Base-by-base conservation (phyloP, 768 basidiomycete species). In the Boletus sp. region DNA sequence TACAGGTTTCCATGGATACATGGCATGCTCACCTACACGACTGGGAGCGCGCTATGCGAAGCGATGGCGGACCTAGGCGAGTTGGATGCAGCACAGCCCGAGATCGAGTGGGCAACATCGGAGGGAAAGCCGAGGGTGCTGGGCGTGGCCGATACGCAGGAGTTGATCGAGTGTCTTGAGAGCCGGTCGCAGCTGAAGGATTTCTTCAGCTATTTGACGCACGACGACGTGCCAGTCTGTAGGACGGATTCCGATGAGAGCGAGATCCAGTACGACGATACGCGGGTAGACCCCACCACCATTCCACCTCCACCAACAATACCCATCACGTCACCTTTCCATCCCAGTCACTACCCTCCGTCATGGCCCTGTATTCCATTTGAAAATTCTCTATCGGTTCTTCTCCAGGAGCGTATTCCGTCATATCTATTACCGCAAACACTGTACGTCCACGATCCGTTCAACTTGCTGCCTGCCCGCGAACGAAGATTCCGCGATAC, bases 391-490 rank as follows among this genome's bases (percentile, higher is more conserved):
- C 24, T 24, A 24, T 24, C 24, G 24, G 3, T 24, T 24, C 24
- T 24, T 24, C 24, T 24, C 24, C 24, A 24, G 24, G 24, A 24
- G 24, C 24, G 24, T 3, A 24, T 24, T 24, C 24, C 24, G 24
- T 24, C 3, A 24, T 24, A 24, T 24, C 24, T 24, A 24, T 24
- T 24, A 24, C 24, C 24, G 24, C 24, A 24, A 3, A 24, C 24
- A 3, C 24, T 24, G 24, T 24, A 24, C 24, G 24, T 24, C 2
- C 79, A 80, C 51, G 79, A 80, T 54, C 78, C 79, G 0, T 78
- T 69, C 59, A 61, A 64, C 50, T 44, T 75, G 8, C 70, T 79
- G 24, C 17, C 54, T 28, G 69, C 69, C 15, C 7, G n/a, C 29
- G 0, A 44, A 6, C 47, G 7, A 33, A 6, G 29, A 0, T 24